A percentile compares a stretch with the other conserved stretches of the same genome.
Conservation (phyloP, 2,329 filamentous ascomycete species). For the Hymenoscyphus linearis region DNA sequence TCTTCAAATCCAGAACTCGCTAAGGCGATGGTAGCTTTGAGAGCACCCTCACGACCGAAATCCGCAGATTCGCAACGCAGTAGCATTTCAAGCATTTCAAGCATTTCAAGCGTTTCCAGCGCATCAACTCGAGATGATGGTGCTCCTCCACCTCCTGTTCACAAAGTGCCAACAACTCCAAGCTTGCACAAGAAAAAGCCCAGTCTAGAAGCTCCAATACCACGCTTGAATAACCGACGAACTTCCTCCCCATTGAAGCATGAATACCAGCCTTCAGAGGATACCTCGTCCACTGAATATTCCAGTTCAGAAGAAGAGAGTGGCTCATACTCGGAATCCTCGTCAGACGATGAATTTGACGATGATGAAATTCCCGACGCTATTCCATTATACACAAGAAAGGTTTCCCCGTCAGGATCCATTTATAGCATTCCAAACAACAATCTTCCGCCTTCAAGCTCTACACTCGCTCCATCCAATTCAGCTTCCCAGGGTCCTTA, state of each 20-base stretch:
- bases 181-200: slow-evolving; percentile 33
- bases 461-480: slow-evolving; percentile 63
- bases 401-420: slow-evolving; percentile 20
- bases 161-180: slow-evolving; percentile 41
- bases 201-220: slow-evolving; percentile 23
- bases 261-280: slow-evolving; percentile 83
- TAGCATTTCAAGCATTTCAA: slow-evolving; percentile 6
- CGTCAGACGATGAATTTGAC: slow-evolving; percentile 48
- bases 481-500: slow-evolving; percentile 75
- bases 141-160: slow-evolving; percentile 29
- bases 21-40: slow-evolving; percentile 14
- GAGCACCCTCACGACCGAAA: slow-evolving; percentile 19
- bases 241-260: slow-evolving; percentile 94
- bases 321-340: slow-evolving; percentile 39
- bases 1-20: slow-evolving; percentile 11
- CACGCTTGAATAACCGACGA: slow-evolving; percentile 51
- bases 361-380: slow-evolving; percentile 37
- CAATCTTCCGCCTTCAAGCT: slow-evolving; percentile 57
- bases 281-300: slow-evolving; percentile 55
- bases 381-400: slow-evolving; percentile 22
- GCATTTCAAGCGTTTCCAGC: slow-evolving; percentile 6
- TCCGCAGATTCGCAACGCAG: slow-evolving; percentile 10
- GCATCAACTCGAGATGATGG: slow-evolving; percentile 18
- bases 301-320: slow-evolving; percentile 44
- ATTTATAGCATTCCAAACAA: slow-evolving; percentile 24